phyloP scores from a whole-genome alignment of 2,329 filamentous ascomycete genomes.

The Talaromyces sp. region DNA sequence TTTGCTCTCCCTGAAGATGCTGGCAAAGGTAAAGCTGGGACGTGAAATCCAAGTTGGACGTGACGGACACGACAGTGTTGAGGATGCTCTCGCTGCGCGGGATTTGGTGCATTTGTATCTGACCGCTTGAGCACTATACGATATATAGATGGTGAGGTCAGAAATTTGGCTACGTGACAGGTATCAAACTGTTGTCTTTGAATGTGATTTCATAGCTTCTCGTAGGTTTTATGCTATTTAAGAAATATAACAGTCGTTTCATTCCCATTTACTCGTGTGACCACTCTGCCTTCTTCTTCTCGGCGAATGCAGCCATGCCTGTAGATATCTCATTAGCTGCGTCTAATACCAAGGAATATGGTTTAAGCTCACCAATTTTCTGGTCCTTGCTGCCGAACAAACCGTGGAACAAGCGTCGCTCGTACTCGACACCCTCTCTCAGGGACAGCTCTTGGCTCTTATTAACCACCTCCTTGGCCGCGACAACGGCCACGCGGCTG shows the following conservation, averaged over 20 bases:
- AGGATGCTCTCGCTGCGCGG: conserved; percentile 42
- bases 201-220: background rate
- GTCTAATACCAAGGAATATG: background rate
- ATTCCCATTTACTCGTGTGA: conserved; percentile 58
- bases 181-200: background rate
- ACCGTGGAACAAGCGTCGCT: conserved; percentile 86
- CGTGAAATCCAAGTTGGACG: conserved; percentile 19
- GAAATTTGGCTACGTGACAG: background rate
- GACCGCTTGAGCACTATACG: background rate
- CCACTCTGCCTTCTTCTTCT: conserved; percentile 93
- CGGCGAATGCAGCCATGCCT: conserved; percentile 85
- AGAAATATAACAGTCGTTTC: background rate
- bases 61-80: conserved; percentile 39
- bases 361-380: conserved; percentile 68
- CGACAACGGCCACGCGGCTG: conserved; percentile 80
- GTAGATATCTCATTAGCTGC: conserved; percentile 6
- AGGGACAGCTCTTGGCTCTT: conserved; percentile 92
- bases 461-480: conserved; percentile 96
- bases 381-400: conserved; percentile 94
- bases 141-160: background rate
- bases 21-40: conserved; percentile 15
- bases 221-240: background rate
- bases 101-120: conserved; percentile 39
- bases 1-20: conserved; percentile 15
- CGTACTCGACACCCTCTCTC: conserved; percentile 88